Evolutionary conservation across 2,329 filamentous ascomycete genomes (phyloP).

Genomic region (Fusarium sp.): DNA sequence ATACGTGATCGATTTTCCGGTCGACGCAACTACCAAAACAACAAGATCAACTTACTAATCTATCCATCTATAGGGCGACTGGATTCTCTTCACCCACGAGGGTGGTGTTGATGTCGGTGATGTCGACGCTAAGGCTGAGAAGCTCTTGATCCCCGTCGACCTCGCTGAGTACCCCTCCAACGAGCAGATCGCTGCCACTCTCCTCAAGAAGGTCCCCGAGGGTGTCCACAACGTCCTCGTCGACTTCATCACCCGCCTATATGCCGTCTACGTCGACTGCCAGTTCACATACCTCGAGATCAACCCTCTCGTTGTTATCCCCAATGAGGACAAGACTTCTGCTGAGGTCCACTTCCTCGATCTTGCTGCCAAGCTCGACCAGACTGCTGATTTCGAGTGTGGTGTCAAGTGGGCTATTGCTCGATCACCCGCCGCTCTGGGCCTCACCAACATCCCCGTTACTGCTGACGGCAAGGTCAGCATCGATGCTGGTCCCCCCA

Average conservation of each 20-base stretch:
- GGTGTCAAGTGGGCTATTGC: slow-evolving; percentile 99
- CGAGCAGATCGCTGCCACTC: slow-evolving; percentile 84
- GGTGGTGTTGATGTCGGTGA: slow-evolving; percentile 99
- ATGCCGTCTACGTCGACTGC: slow-evolving; percentile 99
- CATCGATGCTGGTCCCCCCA: slow-evolving; percentile 95
- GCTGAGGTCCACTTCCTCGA: slow-evolving; percentile 98
- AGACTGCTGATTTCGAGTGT: slow-evolving; percentile 99
- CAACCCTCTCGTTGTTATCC: slow-evolving; percentile 98
- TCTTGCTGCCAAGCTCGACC: slow-evolving; percentile 97
- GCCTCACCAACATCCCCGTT: slow-evolving; percentile 78
- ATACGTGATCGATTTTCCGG: slow-evolving; percentile 8
- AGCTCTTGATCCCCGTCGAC: slow-evolving; percentile 96
- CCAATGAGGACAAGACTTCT: slow-evolving; percentile 90
- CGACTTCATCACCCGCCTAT: slow-evolving; percentile 98
- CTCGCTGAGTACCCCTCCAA: slow-evolving; percentile 95
- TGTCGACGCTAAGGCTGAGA: slow-evolving; percentile 98
- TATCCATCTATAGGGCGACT: slow-evolving; percentile 79
- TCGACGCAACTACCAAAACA: slow-evolving; percentile 11
- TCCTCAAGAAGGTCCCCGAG: slow-evolving; percentile 93
- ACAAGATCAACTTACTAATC: slow-evolving; percentile 37
- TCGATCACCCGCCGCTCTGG: slow-evolving; percentile 87
- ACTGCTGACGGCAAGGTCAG: slow-evolving; percentile 79
- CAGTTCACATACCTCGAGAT: slow-evolving; percentile 99
- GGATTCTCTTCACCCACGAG: slow-evolving; percentile 99
- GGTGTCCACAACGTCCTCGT: slow-evolving; percentile 98